Evolutionary conservation across 495 filamentous ascomycete species (phyloP).

Genomic region (Penicillium odoratum): DNA sequence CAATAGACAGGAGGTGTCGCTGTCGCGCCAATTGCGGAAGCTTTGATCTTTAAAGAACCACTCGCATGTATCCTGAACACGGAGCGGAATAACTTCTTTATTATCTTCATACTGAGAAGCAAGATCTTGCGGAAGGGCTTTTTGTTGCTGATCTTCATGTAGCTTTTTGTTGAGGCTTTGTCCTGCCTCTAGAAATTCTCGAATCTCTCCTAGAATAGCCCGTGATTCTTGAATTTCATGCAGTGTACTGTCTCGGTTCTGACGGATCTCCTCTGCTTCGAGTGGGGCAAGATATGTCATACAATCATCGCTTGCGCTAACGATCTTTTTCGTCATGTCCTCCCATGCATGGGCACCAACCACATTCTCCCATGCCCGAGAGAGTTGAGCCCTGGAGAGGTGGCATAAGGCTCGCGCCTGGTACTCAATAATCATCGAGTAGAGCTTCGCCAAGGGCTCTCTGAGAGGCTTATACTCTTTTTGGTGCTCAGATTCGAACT

Average conservation of each 20-base stretch:
- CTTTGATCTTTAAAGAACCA: conserved; percentile 35
- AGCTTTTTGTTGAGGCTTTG: not conserved
- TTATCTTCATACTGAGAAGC: conserved; percentile 29
- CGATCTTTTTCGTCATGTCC: conserved; percentile 19
- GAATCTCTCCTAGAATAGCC: not conserved
- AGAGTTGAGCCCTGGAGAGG: conserved; percentile 26
- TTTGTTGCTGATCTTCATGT: not conserved
- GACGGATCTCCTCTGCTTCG: not conserved
- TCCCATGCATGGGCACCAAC: conserved; percentile 18
- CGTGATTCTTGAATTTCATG: not conserved
- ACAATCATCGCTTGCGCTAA: not conserved
- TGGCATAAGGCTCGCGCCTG: conserved; percentile 33
- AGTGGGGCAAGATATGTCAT: not conserved
- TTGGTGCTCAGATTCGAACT: not conserved
- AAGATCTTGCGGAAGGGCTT: not conserved
- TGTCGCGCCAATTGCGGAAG: conserved; percentile 32
- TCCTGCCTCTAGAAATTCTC: not conserved
- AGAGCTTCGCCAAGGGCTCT: conserved; percentile 11
- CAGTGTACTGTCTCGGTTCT: not conserved
- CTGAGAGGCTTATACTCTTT: not conserved
- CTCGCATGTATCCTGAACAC: conserved; percentile 32
- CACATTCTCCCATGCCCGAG: conserved; percentile 27
- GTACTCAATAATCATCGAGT: conserved; percentile 36
- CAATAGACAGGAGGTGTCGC: conserved; percentile 27
- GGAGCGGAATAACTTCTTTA: conserved; percentile 26